Evolutionary conservation across 1,139 yeast genomes (phyloP), one percentile per base, ranked within the genome.

Genomic region (Blastobotrys persicus): DNA sequence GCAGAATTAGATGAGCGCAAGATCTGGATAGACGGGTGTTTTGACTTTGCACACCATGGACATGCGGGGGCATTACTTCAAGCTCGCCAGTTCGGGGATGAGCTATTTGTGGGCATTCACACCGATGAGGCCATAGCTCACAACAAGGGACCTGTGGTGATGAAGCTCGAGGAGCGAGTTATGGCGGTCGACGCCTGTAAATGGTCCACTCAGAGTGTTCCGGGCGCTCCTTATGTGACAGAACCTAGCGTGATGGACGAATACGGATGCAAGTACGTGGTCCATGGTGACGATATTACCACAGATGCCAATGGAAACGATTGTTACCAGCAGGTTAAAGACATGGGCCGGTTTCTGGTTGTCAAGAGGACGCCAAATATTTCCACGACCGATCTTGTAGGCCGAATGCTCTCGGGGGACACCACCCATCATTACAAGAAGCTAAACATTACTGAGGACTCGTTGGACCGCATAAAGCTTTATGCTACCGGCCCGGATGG

Each of bases 21-120:
- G 40, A 51, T 51, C 14, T 92, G 98, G 98, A 81, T 92, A 38
- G 98, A 92, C 65, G 98, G 98, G 0, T 92, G 98, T 64, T 92
- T 92, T 70, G 98, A 92, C 66, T 92, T 92, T 71, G 88, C 95
- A 35, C 98, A 92, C 65, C 98, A 92, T 62, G 98, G 92, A 34
- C 98, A 92, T 61, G 95, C 97, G 1, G 97, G 97, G 17, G 98
- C 98, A 20, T 82, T 92, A 79, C 72, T 88, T 50, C 98, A 92
- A 65, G 97, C 98, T 1, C 79, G 92, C 43, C 88, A 83, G 65
- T 72, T 81, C 42, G 92, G 94, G 38, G 73, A 75, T 49, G 86
- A 85, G 66, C 76, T 87, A 46, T 83, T 74, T 55, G 95, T 86
- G 26, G 98, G 98, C 1, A 88, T 92, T 17, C 98, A 92, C 66